A percentile compares a stretch with the other conserved stretches of the same genome.
Conservation (phyloP, 176 grass and related monocot species). For the Metroxylon sagu region DNA sequence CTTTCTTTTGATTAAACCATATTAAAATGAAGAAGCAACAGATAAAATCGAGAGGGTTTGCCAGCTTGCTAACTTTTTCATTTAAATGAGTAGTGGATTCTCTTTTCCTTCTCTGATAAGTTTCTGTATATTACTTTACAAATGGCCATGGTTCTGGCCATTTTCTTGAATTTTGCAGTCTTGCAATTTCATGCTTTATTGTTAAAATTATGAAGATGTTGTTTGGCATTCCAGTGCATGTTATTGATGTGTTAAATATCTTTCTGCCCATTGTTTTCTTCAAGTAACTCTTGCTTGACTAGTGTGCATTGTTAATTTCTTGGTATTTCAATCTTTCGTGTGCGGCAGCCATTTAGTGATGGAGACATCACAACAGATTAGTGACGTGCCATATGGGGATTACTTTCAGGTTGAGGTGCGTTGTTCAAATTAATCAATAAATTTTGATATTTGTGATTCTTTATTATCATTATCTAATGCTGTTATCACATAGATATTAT, state of each 20-base stretch:
- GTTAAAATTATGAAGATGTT: not conserved
- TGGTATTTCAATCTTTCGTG: slow-evolving; percentile 17
- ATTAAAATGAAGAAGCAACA: too few relatives aligned
- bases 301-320: not conserved
- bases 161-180: not conserved
- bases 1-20: too few relatives aligned
- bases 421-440: slow-evolving; percentile 5
- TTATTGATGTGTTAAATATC: not conserved
- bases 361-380: slow-evolving; percentile 68
- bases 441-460: not conserved
- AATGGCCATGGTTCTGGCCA: too few relatives aligned
- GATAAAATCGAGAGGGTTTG: too few relatives aligned
- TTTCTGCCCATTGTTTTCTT: too few relatives aligned
- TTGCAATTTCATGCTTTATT: not conserved
- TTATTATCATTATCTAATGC: not conserved
- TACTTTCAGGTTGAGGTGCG: slow-evolving; percentile 87
- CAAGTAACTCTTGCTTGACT: too few relatives aligned
- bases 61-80: too few relatives aligned
- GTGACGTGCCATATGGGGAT: slow-evolving; percentile 79
- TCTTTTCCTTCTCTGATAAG: too few relatives aligned
- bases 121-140: too few relatives aligned
- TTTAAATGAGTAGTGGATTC: too few relatives aligned
- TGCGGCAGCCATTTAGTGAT: slow-evolving; percentile 52
- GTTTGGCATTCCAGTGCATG: not conserved
- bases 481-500: too few relatives aligned